Evolutionary conservation across 1,284 basidiomycete genomes (phyloP).

Genomic region (Cryptococcus floricola): DNA sequence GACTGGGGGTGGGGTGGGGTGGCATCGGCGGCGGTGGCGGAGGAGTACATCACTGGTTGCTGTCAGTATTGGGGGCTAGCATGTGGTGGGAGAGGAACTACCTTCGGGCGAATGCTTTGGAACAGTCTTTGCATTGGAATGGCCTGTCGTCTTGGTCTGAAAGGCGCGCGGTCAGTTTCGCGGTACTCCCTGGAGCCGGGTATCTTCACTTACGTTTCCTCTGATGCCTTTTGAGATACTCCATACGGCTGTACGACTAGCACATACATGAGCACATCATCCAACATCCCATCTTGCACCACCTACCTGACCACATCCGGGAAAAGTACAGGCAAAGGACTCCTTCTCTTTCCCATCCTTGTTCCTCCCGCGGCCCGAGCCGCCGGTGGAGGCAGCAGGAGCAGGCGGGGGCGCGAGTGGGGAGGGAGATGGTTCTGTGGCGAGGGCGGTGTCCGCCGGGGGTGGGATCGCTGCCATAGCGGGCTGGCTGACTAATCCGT

Average conservation of each 20-base stretch:
- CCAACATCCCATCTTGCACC: not conserved
- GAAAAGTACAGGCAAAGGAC: conserved; percentile 41
- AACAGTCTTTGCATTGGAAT: conserved; percentile 48
- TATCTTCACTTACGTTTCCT: conserved; percentile 44
- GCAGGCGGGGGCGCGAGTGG: not conserved
- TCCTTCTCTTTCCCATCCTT: conserved; percentile 44
- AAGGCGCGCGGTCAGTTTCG: not conserved
- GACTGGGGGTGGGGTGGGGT: conserved; percentile 44
- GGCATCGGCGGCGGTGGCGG: conserved; percentile 48
- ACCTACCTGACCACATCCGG: conserved; percentile 45
- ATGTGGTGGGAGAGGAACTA: conserved; percentile 5
- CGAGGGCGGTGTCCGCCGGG: not conserved
- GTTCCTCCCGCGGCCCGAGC: conserved; percentile 12
- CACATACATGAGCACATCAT: conserved; percentile 1
- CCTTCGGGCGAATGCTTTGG: conserved; percentile 50
- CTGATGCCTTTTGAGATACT: conserved; percentile 50
- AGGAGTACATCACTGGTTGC: conserved; percentile 47
- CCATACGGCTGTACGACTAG: conserved; percentile 48
- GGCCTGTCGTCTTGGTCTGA: conserved; percentile 49
- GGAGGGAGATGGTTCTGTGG: conserved; percentile 1
- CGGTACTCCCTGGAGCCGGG: not conserved
- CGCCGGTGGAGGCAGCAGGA: not conserved
- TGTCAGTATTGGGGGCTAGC: not conserved
- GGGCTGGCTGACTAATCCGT: conserved; percentile 1
- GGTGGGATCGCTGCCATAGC: conserved; percentile 18